These are phyloP conservation scores for Yamadazyma blattariae DNA, from an alignment of 1,139 yeast genomes.

Conservation along the genomic window DNA sequence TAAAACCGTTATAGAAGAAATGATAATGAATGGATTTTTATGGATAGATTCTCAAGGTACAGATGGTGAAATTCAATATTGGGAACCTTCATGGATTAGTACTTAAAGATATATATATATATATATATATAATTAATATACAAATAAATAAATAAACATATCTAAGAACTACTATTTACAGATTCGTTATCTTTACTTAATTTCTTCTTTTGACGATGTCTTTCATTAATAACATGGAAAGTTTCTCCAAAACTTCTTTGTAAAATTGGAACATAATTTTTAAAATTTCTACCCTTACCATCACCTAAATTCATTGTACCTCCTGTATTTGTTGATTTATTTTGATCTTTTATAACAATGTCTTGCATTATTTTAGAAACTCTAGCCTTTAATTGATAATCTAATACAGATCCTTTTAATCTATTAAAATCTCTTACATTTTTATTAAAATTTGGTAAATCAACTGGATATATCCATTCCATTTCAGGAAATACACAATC, in stretches of 20 bases:
- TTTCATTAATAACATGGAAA: conserved; percentile 64
- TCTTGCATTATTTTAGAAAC: conserved; percentile 30
- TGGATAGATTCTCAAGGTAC: conserved; percentile 74
- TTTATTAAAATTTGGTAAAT: conserved; percentile 18
- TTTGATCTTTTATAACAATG: conserved; percentile 17
- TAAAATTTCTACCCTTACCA: conserved; percentile 61
- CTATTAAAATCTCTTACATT: conserved; percentile 24
- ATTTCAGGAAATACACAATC: conserved; percentile 76
- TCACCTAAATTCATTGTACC: conserved; percentile 62
- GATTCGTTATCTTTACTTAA: conserved; percentile 4
- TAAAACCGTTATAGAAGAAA: conserved; percentile 64
- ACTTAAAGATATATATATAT: too few species aligned
- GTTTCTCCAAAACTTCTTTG: conserved; percentile 60
- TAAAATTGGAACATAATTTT: conserved; percentile 55
- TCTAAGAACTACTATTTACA: too few species aligned
- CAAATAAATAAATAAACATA: too few species aligned
- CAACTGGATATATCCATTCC: conserved; percentile 55
- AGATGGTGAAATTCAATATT: conserved; percentile 51
- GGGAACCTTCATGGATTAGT: conserved; percentile 54
- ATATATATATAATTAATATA: conserved; percentile 20
- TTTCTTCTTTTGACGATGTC: conserved; percentile 54
- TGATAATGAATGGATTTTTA: conserved; percentile 75
- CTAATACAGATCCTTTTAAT: conserved; percentile 28
- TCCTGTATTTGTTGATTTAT: conserved; percentile 17
- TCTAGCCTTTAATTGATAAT: conserved; percentile 34